Evolutionary conservation across 116 monocot genomes (phyloP).

Genomic region (Posidonia oceanica): DNA sequence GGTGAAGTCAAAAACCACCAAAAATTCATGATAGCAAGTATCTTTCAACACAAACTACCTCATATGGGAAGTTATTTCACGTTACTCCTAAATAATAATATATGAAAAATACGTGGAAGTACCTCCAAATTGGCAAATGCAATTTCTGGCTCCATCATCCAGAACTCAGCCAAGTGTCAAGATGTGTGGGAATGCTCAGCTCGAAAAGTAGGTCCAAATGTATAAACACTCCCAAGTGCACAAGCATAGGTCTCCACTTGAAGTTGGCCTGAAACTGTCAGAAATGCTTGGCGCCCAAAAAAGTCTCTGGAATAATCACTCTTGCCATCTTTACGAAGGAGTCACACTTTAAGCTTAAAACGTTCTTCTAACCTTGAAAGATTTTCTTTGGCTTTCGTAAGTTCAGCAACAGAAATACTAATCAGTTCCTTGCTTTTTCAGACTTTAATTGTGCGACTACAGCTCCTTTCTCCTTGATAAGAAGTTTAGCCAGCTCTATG

Average conservation of each 20-base stretch:
- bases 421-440: conserved; percentile 51
- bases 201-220: conserved; percentile 95
- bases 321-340: conserved; percentile 64
- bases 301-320: conserved; percentile 74
- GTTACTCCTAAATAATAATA: not conserved
- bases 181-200: conserved; percentile 95
- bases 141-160: conserved; percentile 98
- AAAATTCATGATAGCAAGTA: no score
- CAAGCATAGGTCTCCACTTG: conserved; percentile 91
- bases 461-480: conserved; percentile 67
- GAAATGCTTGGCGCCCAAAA: conserved; percentile 86
- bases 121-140: conserved; percentile 91
- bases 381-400: conserved; percentile 68
- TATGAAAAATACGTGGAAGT: no score
- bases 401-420: conserved; percentile 46
- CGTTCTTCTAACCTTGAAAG: conserved; percentile 70
- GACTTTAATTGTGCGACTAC: conserved; percentile 56
- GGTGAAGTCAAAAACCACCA: no score
- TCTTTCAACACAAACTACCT: no score
- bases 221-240: conserved; percentile 89
- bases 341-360: conserved; percentile 67
- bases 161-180: conserved; percentile 91
- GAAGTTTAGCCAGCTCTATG: conserved; percentile 49
- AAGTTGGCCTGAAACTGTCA: conserved; percentile 91
- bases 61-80: no score